Evolutionary conservation across 345 rosid species (phyloP).

Genomic region (Alliaria petiolata): DNA sequence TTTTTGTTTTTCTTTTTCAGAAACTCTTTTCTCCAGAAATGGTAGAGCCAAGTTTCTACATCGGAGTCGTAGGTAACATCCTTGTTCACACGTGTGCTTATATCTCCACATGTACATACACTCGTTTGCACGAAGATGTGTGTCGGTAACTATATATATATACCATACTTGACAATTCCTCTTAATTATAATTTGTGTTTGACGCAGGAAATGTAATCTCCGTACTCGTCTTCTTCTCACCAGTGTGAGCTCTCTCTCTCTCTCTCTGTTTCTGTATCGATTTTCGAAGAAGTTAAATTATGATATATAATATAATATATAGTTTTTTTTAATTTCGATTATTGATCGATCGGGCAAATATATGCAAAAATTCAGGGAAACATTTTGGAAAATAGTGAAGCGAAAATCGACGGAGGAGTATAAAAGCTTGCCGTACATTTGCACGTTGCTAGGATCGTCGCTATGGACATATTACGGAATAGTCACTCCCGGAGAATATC

Average conservation of each 20-base stretch:
- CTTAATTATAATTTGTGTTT: too few species aligned
- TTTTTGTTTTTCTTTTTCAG: neutral
- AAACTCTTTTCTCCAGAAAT: conserved; percentile 7
- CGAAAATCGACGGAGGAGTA: conserved; percentile 72
- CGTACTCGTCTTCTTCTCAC: conserved; percentile 67
- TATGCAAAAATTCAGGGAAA: conserved; percentile 35
- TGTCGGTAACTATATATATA: neutral
- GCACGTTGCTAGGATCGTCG: conserved; percentile 57
- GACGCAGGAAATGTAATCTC: conserved; percentile 80
- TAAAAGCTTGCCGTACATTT: conserved; percentile 63
- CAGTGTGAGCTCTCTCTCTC: conserved; percentile 45
- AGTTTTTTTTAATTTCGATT: neutral
- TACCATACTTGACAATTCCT: neutral
- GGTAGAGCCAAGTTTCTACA: conserved; percentile 33
- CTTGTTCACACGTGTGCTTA: neutral
- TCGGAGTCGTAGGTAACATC: conserved; percentile 32
- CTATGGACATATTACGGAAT: conserved; percentile 76
- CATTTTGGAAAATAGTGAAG: conserved; percentile 67
- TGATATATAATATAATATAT: neutral
- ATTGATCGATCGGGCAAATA: neutral
- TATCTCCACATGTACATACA: neutral
- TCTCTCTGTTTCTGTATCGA: too few species aligned
- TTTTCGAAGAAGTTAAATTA: too few species aligned
- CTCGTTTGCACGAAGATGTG: neutral
- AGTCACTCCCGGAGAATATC: conserved; percentile 57